These are phyloP conservation scores for Annulohypoxylon stygium DNA, from an alignment of 495 filamentous ascomycete species.

Conservation along the genomic window DNA sequence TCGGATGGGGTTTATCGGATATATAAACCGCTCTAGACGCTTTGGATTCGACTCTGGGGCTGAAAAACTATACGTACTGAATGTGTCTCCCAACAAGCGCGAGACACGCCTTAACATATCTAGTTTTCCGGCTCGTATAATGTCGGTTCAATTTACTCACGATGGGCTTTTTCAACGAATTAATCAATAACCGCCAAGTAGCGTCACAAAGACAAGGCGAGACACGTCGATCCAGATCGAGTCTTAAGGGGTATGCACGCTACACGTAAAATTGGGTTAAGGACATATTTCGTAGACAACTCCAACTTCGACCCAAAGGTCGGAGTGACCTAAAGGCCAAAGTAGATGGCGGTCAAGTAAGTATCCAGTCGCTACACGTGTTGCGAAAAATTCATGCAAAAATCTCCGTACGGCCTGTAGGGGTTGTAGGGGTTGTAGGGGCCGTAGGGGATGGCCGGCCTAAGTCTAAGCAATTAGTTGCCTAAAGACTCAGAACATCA, in stretches of 20 bases:
- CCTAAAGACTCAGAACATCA: conserved; percentile 22
- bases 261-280: conserved; percentile 7
- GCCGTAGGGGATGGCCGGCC: not conserved
- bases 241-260: conserved; percentile 8
- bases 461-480: conserved; percentile 10
- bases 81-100: conserved; percentile 29
- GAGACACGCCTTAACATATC: conserved; percentile 33
- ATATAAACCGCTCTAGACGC: conserved; percentile 21
- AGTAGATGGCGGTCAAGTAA: conserved; percentile 5
- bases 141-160: conserved; percentile 5
- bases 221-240: not conserved
- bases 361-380: conserved; percentile 18
- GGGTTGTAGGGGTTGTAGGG: too few species aligned
- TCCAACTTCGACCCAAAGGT: not conserved
- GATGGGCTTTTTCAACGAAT: conserved; percentile 2
- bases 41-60: conserved; percentile 14
- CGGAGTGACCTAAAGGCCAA: conserved; percentile 5
- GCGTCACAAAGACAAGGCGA: conserved; percentile 17
- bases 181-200: conserved; percentile 21
- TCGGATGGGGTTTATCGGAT: conserved; percentile 22
- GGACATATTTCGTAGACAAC: conserved; percentile 13
- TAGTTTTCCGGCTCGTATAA: conserved; percentile 16
- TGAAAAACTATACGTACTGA: conserved; percentile 4
- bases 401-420: conserved; percentile 1
- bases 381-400: conserved; percentile 11